A percentile compares a stretch with the other conserved stretches of the same genome.
Evolutionary conservation across 1,284 basidiomycete species (phyloP).

Genomic region (Cystobasidium slooffiae): DNA sequence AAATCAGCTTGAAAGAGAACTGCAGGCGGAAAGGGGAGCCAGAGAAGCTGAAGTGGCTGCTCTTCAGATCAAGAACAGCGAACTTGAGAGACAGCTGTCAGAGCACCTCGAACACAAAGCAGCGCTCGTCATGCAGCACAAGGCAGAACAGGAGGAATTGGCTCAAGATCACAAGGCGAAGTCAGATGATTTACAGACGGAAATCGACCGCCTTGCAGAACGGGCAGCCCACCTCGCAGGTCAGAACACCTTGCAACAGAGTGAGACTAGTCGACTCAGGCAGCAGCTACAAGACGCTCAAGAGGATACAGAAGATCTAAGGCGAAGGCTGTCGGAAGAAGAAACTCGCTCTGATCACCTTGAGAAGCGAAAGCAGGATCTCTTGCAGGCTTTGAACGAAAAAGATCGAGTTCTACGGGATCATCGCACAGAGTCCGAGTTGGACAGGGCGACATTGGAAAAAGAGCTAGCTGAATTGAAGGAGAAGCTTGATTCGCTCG

Average conservation of each 20-base stretch:
- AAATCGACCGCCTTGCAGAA: conserved; percentile 24
- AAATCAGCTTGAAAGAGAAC: conserved; percentile 72
- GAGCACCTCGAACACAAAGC: neutral
- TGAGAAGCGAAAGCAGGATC: conserved; percentile 38
- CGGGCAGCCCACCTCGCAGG: conserved; percentile 27
- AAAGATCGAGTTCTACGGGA: conserved; percentile 83
- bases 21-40: conserved; percentile 48
- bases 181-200: neutral
- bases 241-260: conserved; percentile 33
- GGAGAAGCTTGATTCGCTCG: conserved; percentile 44
- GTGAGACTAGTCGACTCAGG: conserved; percentile 13
- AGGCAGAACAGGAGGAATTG: neutral
- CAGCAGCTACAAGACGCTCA: conserved; percentile 33
- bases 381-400: conserved; percentile 59
- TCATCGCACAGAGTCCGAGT: conserved; percentile 59
- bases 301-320: conserved; percentile 58
- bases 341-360: conserved; percentile 45
- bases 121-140: neutral
- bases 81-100: conserved; percentile 25
- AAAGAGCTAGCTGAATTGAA: conserved; percentile 58
- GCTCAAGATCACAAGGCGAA: neutral
- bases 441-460: conserved; percentile 56
- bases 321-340: conserved; percentile 65
- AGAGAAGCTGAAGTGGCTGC: conserved; percentile 49
- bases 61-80: conserved; percentile 42